Evolutionary conservation across 116 monocot genomes (phyloP).

Genomic region (Posidonia oceanica): DNA sequence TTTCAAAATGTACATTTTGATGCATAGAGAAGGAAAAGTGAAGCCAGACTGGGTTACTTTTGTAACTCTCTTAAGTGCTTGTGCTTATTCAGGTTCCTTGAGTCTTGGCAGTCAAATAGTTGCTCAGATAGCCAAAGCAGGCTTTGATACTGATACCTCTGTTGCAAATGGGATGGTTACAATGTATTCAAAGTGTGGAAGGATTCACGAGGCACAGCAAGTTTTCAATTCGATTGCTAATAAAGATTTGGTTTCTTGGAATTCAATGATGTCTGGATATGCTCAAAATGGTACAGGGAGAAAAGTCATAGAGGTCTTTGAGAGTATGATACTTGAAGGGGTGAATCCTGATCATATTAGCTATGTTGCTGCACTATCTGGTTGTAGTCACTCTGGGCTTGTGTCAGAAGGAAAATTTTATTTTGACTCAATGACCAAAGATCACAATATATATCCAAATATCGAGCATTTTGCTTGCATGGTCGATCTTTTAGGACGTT

Average conservation of each 20-base stretch:
- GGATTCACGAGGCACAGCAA: slow-evolving; percentile 43
- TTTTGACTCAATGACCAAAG: slow-evolving; percentile 50
- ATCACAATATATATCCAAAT: slow-evolving; percentile 42
- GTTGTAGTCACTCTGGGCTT: slow-evolving; percentile 80
- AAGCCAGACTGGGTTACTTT: slow-evolving; percentile 83
- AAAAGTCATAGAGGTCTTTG: slow-evolving; percentile 63
- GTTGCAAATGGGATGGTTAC: slow-evolving; percentile 61
- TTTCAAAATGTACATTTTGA: slow-evolving; percentile 46
- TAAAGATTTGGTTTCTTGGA: slow-evolving; percentile 88
- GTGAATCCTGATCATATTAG: slow-evolving; percentile 27
- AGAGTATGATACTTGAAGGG: slow-evolving; percentile 37
- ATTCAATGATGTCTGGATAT: slow-evolving; percentile 81
- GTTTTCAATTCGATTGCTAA: slow-evolving; percentile 45
- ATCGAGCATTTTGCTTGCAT: slow-evolving; percentile 83
- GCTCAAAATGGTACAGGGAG: slow-evolving; percentile 78
- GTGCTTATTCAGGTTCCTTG: slow-evolving; percentile 52
- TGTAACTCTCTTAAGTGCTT: slow-evolving; percentile 49
- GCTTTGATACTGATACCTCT: slow-evolving; percentile 40
- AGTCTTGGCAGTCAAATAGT: slow-evolving; percentile 58
- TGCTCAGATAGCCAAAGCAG: slow-evolving; percentile 30
- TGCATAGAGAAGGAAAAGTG: slow-evolving; percentile 51
- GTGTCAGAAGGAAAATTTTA: slow-evolving; percentile 66
- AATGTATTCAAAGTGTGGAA: slow-evolving; percentile 85
- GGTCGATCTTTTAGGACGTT: slow-evolving; percentile 80
- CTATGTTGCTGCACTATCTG: slow-evolving; percentile 69